A percentile compares a stretch with the other conserved stretches of the same genome.
These are phyloP conservation scores for Lentinula lateritia DNA, from an alignment of 768 basidiomycete genomes.

Conservation along the genomic window DNA sequence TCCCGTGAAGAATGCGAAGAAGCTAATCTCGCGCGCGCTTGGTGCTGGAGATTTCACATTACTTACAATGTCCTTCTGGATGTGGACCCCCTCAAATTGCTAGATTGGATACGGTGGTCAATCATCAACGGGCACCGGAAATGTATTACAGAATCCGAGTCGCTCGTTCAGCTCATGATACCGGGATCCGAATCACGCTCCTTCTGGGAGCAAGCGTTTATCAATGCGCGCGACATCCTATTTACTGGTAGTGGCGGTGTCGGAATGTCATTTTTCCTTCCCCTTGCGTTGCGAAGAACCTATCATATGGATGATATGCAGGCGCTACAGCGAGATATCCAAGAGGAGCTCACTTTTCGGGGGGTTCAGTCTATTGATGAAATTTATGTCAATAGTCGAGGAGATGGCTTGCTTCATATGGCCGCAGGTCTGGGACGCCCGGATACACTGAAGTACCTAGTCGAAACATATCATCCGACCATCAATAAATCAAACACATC, in stretches of 20 bases:
- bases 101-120: constrained; percentile 5
- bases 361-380: constrained; percentile 8
- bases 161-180: neutral
- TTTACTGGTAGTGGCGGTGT: neutral
- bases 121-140: constrained; percentile 6
- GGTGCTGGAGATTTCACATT: constrained; percentile 10
- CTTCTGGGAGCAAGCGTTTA: neutral
- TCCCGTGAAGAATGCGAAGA: constrained; percentile 5
- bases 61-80: constrained; percentile 2
- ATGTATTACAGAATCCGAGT: neutral
- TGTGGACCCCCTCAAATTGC: neutral
- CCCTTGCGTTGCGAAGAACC: neutral
- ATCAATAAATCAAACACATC: constrained; percentile 5
- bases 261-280: constrained; percentile 8
- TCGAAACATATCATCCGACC: constrained; percentile 3
- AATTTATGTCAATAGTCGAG: constrained; percentile 9
- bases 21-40: constrained; percentile 6
- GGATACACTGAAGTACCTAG: constrained; percentile 1
- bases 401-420: constrained; percentile 9
- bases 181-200: neutral
- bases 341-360: constrained; percentile 4
- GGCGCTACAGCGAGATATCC: constrained; percentile 3
- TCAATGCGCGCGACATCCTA: neutral
- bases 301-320: constrained; percentile 1
- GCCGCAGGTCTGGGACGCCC: constrained; percentile 4